A percentile compares a stretch with the other conserved stretches of the same genome.
Evolutionary conservation across 805 yeast species (phyloP).

Genomic region (Teunomyces stri): DNA sequence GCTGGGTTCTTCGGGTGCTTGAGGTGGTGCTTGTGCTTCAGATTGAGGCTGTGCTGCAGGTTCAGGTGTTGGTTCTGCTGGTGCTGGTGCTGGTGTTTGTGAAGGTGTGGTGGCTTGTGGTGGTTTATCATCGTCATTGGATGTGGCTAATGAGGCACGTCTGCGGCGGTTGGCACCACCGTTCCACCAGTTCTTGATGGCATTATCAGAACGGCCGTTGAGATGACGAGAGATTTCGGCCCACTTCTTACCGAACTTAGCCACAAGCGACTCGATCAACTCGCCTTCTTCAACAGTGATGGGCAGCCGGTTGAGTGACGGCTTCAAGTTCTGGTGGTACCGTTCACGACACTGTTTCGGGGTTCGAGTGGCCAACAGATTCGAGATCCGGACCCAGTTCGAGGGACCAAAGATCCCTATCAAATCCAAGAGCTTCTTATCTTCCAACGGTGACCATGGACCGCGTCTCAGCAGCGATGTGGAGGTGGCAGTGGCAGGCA

Average conservation of each 20-base stretch:
- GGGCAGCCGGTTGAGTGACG: constrained; percentile 76
- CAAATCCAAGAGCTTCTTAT: constrained; percentile 64
- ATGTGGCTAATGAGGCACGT: constrained; percentile 34
- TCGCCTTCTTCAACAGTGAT: constrained; percentile 83
- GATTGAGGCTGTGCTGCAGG: neutral
- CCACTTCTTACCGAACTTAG: constrained; percentile 83
- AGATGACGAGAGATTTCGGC: constrained; percentile 89
- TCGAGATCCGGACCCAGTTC: constrained; percentile 86
- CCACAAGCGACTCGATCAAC: constrained; percentile 75
- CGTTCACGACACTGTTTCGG: constrained; percentile 93
- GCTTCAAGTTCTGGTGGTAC: constrained; percentile 88
- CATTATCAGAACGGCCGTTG: constrained; percentile 85
- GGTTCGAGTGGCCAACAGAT: constrained; percentile 68
- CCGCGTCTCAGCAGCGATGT: constrained; percentile 51
- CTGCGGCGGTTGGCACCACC: constrained; percentile 87
- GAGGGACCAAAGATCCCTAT: constrained; percentile 73
- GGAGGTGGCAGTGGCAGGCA: neutral
- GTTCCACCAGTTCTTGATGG: constrained; percentile 95
- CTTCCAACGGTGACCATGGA: constrained; percentile 90
- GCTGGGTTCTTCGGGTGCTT: neutral
- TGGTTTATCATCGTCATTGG: constrained; percentile 9
- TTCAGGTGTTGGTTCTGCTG: neutral
- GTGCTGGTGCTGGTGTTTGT: neutral
- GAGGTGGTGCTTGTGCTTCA: neutral
- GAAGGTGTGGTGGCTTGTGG: neutral